Base-by-base conservation (phyloP, 306 rosid genomes). In the Cucumis melo region DNA sequence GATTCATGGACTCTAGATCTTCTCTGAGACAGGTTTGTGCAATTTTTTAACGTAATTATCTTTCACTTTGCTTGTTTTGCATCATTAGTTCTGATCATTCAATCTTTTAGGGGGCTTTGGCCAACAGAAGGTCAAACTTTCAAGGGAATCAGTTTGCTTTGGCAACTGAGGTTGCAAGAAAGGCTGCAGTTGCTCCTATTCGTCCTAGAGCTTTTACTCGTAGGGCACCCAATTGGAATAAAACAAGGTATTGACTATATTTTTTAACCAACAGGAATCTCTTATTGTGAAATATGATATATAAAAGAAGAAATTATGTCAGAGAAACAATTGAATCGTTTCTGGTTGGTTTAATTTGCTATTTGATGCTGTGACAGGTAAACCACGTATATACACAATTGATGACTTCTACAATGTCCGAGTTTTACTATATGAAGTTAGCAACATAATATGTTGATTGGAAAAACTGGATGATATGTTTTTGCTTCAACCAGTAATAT, bases 51-150 rank as follows among this genome's bases (percentile, higher is more conserved):
- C 24, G 8, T 51, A 8, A 20, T 1, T 23, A 56, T 73, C 46
- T 3, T 79, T 57, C 63, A 16, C 41, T 10, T 55, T 8, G 23
- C 34, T 32, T 19, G 10, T 41, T n/a, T 61, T 48, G n/a, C 46
- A 17, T 39, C 60, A n/a, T 71, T 42, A 54, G 32, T 29, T 32
- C 73, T 34, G 0, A 57, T 7, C 68, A 75, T 11, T 19, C 59
- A 36, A 53, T 71, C 74, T 27, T 71, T 57, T 82, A 94, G 99
- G 98, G 97, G 27, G 83, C 80, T 68, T 83, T 95, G 66, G 92
- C 98, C 58, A 89, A 84, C 80, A 89, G 93, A 81, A 90, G 99
- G 81, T 88, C 98, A 50, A 88, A 83, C 86, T 95, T 87, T 78
- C 93, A 84, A 73, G 93, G 89, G 57, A 90, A 89, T 78, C 96